Base-by-base conservation (phyloP, 164 flowering plant species). In the Vitis vinifera region DNA sequence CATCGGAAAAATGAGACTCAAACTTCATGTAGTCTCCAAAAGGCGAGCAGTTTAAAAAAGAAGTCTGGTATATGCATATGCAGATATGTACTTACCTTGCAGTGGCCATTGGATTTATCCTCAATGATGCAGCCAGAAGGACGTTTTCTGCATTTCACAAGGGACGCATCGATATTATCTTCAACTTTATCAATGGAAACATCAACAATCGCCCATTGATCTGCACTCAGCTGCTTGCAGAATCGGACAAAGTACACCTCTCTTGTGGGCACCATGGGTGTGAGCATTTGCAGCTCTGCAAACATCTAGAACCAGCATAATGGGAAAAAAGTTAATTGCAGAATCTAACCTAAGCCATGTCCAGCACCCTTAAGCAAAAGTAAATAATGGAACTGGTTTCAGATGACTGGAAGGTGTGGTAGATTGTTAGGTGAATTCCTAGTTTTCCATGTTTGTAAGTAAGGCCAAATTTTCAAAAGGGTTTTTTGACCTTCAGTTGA, bases 121-220 rank as follows among this genome's bases (percentile, higher is more conserved):
- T 93, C 88, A 37, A 96, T 88, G 78, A 96, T 93, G 88, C 98
- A 96, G 61, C 99, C 99, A 1, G 99, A 96, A 0, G 99, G 94
- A 0, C 91, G 86, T 71, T 88, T 96, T 55, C 94, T 80, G 79
- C 95, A 93, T 73, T 89, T 96, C 0, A 76, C 71, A 0, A 90
- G 79, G 13, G 97, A 88, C 3, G 91, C 88, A 68, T 92, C 97
- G 7, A 85, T 84, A 65, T 78, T 85, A 11, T 89, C 92, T 74
- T 92, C 91, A 30, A 86, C 82, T 63, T 82, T 86, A 84, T 96
- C 97, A 8, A 93, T 76, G 8, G 99, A 96, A 14, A 96, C 95
- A 76, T 96, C 99, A 1, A 93, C 95, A 2, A 96, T 83, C 0
- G 92, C 98, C 97, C 98, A 96, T 55, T 87, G 85, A 49, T 92